Evolutionary conservation across 352 stramenopile genomes (phyloP).

Genomic region (Detonula confervacea): DNA sequence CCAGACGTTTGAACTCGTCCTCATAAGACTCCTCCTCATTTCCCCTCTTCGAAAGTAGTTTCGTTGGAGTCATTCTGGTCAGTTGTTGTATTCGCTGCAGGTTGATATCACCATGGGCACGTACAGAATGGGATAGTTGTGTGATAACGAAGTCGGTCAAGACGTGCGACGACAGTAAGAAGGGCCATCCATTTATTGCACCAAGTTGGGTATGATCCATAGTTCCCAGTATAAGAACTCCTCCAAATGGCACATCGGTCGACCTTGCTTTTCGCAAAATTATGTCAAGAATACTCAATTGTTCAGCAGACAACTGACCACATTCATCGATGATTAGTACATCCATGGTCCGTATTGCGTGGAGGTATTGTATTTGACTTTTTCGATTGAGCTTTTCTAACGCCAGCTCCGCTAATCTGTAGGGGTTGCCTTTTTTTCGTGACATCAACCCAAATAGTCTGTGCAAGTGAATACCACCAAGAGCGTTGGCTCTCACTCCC

Average conservation of each 20-base stretch:
- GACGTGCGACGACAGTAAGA: constrained; percentile 43
- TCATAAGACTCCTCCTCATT: background rate
- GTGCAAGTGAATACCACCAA: constrained; percentile 51
- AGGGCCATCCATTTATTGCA: constrained; percentile 43
- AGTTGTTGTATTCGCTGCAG: constrained; percentile 44
- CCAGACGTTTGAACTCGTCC: constrained; percentile 24
- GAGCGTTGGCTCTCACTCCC: constrained; percentile 17
- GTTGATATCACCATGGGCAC: constrained; percentile 24
- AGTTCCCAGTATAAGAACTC: constrained; percentile 43
- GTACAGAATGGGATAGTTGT: constrained; percentile 41
- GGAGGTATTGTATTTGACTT: constrained; percentile 24
- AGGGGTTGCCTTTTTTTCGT: constrained; percentile 28
- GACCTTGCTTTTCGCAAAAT: constrained; percentile 25
- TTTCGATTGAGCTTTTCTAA: constrained; percentile 38
- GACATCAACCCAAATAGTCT: constrained; percentile 21
- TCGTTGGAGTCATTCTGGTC: constrained; percentile 29
- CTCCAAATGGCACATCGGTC: constrained; percentile 40
- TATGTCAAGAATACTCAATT: constrained; percentile 46
- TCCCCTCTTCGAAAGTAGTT: constrained; percentile 5
- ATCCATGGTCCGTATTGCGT: constrained; percentile 44
- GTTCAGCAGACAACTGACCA: constrained; percentile 43
- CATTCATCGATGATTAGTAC: constrained; percentile 48
- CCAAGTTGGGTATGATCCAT: constrained; percentile 49
- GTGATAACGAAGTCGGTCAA: constrained; percentile 47
- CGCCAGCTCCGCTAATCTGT: constrained; percentile 30